Evolutionary conservation across 2,329 filamentous ascomycete species (phyloP).

Genomic region (Venturia aucupariae): DNA sequence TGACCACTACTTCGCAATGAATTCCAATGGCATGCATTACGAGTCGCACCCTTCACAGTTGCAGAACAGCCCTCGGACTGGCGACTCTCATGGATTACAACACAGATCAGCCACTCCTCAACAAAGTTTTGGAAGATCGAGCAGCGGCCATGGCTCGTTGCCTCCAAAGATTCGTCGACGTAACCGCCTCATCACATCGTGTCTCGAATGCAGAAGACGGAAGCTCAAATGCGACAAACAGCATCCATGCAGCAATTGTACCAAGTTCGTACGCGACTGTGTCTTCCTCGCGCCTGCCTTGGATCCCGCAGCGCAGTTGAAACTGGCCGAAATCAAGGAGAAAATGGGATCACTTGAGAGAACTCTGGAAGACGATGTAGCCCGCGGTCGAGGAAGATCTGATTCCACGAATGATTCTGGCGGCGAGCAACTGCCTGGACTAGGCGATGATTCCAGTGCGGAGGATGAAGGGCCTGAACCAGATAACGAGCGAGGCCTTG

Average conservation of each 20-base stretch:
- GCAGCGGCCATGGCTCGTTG: constrained; percentile 2
- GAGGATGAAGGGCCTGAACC: constrained; percentile 43
- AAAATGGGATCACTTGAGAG: constrained; percentile 64
- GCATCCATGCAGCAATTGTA: constrained; percentile 61
- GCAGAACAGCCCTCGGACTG: neutral
- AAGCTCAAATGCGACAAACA: constrained; percentile 72
- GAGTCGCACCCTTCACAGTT: neutral
- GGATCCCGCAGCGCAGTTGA: constrained; percentile 60
- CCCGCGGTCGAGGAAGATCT: constrained; percentile 26
- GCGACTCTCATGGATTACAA: neutral
- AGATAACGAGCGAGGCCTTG: constrained; percentile 49
- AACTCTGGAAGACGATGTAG: constrained; percentile 59
- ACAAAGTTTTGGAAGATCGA: constrained; percentile 9
- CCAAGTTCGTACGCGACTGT: constrained; percentile 42
- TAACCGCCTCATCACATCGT: constrained; percentile 59
- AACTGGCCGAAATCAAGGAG: constrained; percentile 69
- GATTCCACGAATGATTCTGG: constrained; percentile 16
- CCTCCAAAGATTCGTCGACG: constrained; percentile 41
- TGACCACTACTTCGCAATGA: neutral
- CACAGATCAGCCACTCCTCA: neutral
- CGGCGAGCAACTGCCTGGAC: neutral
- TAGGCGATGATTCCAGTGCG: constrained; percentile 41
- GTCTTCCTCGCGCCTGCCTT: constrained; percentile 58
- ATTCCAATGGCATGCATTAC: neutral
- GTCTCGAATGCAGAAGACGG: constrained; percentile 61